Evolutionary conservation across 495 filamentous ascomycete genomes (phyloP).

Genomic region (Copromyces sp.): DNA sequence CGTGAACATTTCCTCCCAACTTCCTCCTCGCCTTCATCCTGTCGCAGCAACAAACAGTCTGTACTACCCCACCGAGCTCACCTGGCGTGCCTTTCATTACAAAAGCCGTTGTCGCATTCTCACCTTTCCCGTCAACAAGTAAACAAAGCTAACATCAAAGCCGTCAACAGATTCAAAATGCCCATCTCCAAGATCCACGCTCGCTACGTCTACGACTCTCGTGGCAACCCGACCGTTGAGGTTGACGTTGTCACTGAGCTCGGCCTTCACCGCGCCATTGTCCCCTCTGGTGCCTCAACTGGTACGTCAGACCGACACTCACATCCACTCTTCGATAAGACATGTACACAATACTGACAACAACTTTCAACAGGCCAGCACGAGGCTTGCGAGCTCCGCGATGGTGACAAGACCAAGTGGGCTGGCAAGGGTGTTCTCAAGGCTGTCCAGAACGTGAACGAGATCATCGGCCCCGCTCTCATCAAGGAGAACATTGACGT

Average conservation of each 20-base stretch:
- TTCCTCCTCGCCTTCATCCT: not conserved
- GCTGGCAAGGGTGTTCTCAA: constrained; percentile 92
- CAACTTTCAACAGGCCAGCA: constrained; percentile 60
- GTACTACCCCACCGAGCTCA: not conserved
- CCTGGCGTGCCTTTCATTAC: not conserved
- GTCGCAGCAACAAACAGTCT: constrained; percentile 1
- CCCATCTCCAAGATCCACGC: constrained; percentile 97
- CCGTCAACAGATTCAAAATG: constrained; percentile 48
- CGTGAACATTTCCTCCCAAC: not conserved
- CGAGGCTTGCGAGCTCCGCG: constrained; percentile 97
- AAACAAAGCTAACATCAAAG: constrained; percentile 2
- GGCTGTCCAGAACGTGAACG: constrained; percentile 95
- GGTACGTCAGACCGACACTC: constrained; percentile 45
- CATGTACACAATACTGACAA: constrained; percentile 7
- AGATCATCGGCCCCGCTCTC: constrained; percentile 76
- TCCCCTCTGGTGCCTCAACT: constrained; percentile 95
- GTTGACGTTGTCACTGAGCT: constrained; percentile 95
- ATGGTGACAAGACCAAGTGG: constrained; percentile 97
- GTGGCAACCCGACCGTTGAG: constrained; percentile 88
- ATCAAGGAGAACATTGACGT: constrained; percentile 92
- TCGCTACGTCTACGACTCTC: constrained; percentile 98
- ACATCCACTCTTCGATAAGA: constrained; percentile 1
- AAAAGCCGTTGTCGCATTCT: not conserved
- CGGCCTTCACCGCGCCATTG: constrained; percentile 96
- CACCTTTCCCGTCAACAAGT: not conserved